A percentile compares a stretch with the other conserved stretches of the same genome.
phyloP scores from a whole-genome alignment of 805 yeast species.

The Peterozyma xylosa region DNA sequence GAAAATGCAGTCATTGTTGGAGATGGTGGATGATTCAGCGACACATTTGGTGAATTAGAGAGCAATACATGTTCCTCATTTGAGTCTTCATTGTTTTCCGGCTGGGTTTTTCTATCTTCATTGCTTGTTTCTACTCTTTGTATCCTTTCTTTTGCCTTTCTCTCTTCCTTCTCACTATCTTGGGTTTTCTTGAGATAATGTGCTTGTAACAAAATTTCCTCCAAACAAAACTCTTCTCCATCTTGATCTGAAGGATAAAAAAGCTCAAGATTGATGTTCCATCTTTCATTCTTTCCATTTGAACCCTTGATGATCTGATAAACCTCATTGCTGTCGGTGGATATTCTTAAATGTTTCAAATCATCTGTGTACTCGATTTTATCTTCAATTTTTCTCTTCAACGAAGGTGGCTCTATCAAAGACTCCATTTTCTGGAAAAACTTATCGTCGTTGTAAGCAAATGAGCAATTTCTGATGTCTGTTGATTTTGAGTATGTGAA shows the following conservation, averaged over 20 bases:
- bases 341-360: neutral
- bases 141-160: neutral
- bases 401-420: neutral
- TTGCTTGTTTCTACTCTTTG: no score
- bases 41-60: neutral
- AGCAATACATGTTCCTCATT: neutral
- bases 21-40: conserved; percentile 32
- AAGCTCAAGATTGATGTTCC: conserved; percentile 53
- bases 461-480: conserved; percentile 12
- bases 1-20: conserved; percentile 80
- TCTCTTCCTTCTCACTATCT: neutral
- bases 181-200: neutral
- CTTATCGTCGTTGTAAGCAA: conserved; percentile 7
- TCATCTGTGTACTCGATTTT: no score
- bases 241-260: conserved; percentile 30
- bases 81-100: no score
- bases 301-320: conserved; percentile 37
- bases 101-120: no score
- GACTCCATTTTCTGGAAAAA: neutral
- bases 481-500: conserved; percentile 32
- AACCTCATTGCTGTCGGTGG: neutral
- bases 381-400: neutral
- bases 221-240: conserved; percentile 49
- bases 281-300: conserved; percentile 54
- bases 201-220: conserved; percentile 53